Conservation (phyloP, 192 early-diverging fungal species). For the Phlyctochytrium bullatum region DNA sequence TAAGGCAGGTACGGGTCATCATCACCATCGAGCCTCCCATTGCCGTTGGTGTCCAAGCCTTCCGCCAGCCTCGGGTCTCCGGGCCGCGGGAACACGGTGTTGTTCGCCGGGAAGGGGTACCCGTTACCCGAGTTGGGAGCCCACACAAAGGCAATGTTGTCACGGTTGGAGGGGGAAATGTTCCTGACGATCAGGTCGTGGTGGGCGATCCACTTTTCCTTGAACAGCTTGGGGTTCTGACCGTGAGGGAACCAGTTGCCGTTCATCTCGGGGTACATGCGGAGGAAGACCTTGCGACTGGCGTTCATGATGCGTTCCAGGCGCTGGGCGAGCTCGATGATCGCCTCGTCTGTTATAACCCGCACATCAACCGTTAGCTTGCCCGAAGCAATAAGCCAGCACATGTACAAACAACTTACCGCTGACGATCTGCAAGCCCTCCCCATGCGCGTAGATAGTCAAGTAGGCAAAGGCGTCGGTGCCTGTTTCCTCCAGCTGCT, state of each 20-base stretch:
- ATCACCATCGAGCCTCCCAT: too few species aligned
- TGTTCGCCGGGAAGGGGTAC: slow-evolving; percentile 15
- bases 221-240: not conserved
- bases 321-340: not conserved
- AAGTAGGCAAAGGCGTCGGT: slow-evolving; percentile 38
- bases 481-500: slow-evolving; percentile 27
- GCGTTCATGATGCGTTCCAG: not conserved
- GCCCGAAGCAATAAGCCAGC: too few species aligned
- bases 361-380: too few species aligned
- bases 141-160: slow-evolving; percentile 1
- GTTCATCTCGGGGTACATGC: slow-evolving; percentile 24
- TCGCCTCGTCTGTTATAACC: not conserved
- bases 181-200: too few species aligned
- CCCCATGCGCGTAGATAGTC: slow-evolving; percentile 44
- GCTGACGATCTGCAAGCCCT: too few species aligned
- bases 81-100: too few species aligned
- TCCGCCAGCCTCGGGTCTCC: too few species aligned
- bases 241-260: slow-evolving; percentile 24
- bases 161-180: too few species aligned
- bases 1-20: too few species aligned
- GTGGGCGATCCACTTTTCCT: too few species aligned
- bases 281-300: slow-evolving; percentile 3
- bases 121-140: slow-evolving; percentile 7
- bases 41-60: too few species aligned
- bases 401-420: too few species aligned